Base-by-base conservation (phyloP, 1,284 basidiomycete species). In the Trametes pubescens region DNA sequence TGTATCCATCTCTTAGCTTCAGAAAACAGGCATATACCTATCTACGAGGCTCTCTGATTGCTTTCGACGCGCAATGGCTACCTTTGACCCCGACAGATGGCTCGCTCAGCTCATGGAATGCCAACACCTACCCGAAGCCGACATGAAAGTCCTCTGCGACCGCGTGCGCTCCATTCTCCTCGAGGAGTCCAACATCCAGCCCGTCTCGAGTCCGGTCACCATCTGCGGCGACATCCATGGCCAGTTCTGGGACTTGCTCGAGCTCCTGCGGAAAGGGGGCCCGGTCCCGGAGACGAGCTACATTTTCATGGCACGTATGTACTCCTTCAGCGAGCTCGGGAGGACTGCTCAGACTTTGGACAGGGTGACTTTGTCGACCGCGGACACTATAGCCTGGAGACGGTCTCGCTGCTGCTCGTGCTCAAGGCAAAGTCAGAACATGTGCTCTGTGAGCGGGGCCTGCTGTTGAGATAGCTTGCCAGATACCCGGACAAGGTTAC, bases 341-440 rank as follows among this genome's bases (percentile, higher is more conserved):
- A 66, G 60, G 61, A 57, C 68, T 62, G 71, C 74, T 75, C 53
- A 73, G 62, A 65, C 59, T 26, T 13, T 18, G 38, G 60, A 57
- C 75, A 97, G 95, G 96, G 96, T 58, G 96, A 99, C 78, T 99
- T 99, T 79, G 96, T 99, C 40, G 97, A 99, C 80, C 84, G 96
- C 66, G 97, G 97, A 13, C 95, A 98, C 77, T 98, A 98, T 76
- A 95, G 92, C 73, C 79, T 99, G n/a, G 96, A 99, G 79, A 99
- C 96, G 0, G 90, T 99, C 10, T 96, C 95, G 13, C 78, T 98
- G 61, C 76, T 99, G 47, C 80, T 99, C 63, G 94, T 92, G 0
- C 82, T 97, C 65, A 99, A 99, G 78, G 96, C 95, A 51, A 86
- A 94, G 94, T 93, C 71, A 73, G 82, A 57, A 3, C 26, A 22